Evolutionary conservation across 805 yeast genomes (phyloP), one percentile per base, ranked within the genome.

Genomic region (Candida qinlingensis): DNA sequence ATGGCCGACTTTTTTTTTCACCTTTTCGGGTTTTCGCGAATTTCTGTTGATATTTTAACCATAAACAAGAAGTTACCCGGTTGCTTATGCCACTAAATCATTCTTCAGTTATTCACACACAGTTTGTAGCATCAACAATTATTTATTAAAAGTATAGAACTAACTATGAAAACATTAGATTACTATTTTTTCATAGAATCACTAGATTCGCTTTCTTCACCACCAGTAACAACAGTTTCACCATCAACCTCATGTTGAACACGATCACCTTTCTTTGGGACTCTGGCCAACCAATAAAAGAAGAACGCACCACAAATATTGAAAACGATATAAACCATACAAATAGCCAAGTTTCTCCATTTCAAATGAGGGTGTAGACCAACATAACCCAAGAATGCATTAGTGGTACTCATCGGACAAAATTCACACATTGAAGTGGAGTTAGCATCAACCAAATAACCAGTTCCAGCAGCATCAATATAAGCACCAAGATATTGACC

Each of bases 291-390:
- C 50, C 85, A 81, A 72, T 83, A 74, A 48, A 73, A 58, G 58
- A 70, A 75, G 1, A 66, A 44, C 12, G 85, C 71, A 51, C 70
- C 73, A 45, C 49, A 45, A 28, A 71, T 53, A 52, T 74, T 71
- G 60, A 74, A 68, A 13, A 58, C 48, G 45, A 73, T 70, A 57
- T 65, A 74, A 13, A 61, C 71, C 66, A 70, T 67, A 62, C 76
- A 67, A 54, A 81, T 71, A 55, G 87, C 87, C 54, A 72, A 73
- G 61, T 81, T 77, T 73, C 87, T 79, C 86, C 87, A 81, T 69
- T 83, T 77, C 57, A 78, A 69, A n/a, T 56, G 48, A 64, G 69
- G 72, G 28, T 57, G 55, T 40, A 71, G 66, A 46, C 66, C 61
- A 52, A 66, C 74, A 64, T 62, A 52, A 0, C 50, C 65, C 65